Conservation (phyloP, 768 basidiomycete genomes). For the Boletus tylopilopsis region DNA sequence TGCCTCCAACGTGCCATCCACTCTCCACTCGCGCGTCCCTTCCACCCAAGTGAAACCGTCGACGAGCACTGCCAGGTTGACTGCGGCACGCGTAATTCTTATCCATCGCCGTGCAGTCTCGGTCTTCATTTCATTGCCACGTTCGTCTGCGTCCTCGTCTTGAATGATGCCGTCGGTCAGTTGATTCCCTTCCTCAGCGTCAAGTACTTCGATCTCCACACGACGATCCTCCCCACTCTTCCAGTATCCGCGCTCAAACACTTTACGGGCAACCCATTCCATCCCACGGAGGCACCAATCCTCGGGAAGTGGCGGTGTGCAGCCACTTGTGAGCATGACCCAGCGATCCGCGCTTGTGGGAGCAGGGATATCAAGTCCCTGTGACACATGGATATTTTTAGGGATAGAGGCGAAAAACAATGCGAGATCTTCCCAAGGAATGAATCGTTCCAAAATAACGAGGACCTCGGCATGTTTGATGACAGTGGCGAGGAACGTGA, state of each 20-base stretch:
- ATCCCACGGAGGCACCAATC: slow-evolving; percentile 96
- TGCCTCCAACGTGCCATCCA: slow-evolving; percentile 61
- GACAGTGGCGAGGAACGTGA: slow-evolving; percentile 86
- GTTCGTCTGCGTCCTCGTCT: slow-evolving; percentile 59
- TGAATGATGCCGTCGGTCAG: slow-evolving; percentile 78
- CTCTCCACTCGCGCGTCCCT: slow-evolving; percentile 55
- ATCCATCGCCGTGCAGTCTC: slow-evolving; percentile 66
- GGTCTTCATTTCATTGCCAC: slow-evolving; percentile 17
- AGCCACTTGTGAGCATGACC: slow-evolving; percentile 66
- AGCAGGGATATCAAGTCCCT: slow-evolving; percentile 37
- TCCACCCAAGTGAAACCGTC: slow-evolving; percentile 72
- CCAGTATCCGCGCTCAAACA: slow-evolving; percentile 96
- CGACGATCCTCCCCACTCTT: slow-evolving; percentile 64
- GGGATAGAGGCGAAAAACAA: slow-evolving; percentile 61
- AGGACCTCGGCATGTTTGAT: slow-evolving; percentile 61
- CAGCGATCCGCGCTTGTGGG: slow-evolving; percentile 46
- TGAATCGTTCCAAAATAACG: slow-evolving; percentile 61
- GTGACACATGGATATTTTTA: slow-evolving; percentile 44
- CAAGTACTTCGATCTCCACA: slow-evolving; percentile 77
- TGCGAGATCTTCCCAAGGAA: slow-evolving; percentile 83
- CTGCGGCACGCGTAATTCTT: slow-evolving; percentile 64
- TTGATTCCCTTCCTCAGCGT: slow-evolving; percentile 53
- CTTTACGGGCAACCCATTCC: slow-evolving; percentile 90
- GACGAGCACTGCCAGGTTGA: slow-evolving; percentile 64
- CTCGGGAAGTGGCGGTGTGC: slow-evolving; percentile 74